Evolutionary conservation across 1,284 basidiomycete genomes (phyloP).

Genomic region (Caloboletus firmus): DNA sequence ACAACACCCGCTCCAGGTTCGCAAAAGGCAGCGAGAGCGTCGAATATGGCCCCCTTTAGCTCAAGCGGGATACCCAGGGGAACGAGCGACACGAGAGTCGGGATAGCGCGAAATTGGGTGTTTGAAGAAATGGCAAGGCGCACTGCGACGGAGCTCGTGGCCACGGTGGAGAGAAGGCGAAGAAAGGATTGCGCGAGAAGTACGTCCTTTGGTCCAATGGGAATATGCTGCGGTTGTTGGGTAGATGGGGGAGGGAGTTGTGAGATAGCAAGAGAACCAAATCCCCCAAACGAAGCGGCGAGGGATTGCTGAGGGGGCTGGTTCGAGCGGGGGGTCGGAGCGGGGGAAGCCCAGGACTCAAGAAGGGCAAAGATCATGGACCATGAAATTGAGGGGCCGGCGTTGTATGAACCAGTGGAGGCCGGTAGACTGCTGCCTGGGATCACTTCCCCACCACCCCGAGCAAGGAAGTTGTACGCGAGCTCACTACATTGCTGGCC

Average conservation of each 20-base stretch:
- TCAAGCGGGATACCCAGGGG: conserved; percentile 86
- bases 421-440: conserved; percentile 47
- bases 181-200: conserved; percentile 80
- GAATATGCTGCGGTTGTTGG: conserved; percentile 44
- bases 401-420: conserved; percentile 31
- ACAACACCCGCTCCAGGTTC: conserved; percentile 68
- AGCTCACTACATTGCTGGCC: conserved; percentile 83
- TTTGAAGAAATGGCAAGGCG: conserved; percentile 79
- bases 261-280: conserved; percentile 26
- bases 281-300: conserved; percentile 31
- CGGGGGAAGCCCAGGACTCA: conserved; percentile 49
- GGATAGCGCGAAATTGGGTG: conserved; percentile 76
- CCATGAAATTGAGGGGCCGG: conserved; percentile 46
- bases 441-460: conserved; percentile 62
- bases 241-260: conserved; percentile 17
- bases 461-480: conserved; percentile 81
- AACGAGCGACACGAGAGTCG: conserved; percentile 75
- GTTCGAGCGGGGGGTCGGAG: conserved; percentile 27
- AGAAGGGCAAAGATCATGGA: conserved; percentile 53
- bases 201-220: conserved; percentile 74
- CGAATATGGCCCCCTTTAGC: conserved; percentile 85
- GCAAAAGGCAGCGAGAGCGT: conserved; percentile 85
- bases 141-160: conserved; percentile 75
- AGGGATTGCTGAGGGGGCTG: conserved; percentile 29
- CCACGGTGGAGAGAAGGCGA: conserved; percentile 78